Percentiles rank a stretch among this genome's conserved stretches.
Evolutionary conservation across 441 rosid species (phyloP).

Genomic region (Brassica hybrid): DNA sequence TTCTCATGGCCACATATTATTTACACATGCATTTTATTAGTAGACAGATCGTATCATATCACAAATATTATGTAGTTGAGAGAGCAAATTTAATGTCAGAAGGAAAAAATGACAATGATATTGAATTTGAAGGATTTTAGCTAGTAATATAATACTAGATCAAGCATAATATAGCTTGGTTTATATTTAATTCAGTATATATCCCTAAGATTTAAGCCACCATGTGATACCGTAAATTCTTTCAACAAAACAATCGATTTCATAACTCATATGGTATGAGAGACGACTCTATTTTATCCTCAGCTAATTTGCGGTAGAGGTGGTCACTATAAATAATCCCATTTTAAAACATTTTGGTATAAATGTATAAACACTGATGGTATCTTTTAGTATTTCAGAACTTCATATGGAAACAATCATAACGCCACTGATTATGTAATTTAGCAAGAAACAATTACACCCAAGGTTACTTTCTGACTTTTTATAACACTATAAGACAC

Average conservation of each 20-base stretch:
- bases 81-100: not conserved
- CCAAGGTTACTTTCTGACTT: too few species aligned
- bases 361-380: too few species aligned
- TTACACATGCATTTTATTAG: conserved; percentile 23
- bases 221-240: not conserved
- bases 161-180: too few species aligned
- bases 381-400: too few species aligned
- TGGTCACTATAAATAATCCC: not conserved
- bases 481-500: too few species aligned
- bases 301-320: too few species aligned
- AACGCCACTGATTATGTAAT: not conserved
- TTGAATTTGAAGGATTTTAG: not conserved
- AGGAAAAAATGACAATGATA: not conserved
- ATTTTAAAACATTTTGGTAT: not conserved
- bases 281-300: not conserved
- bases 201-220: not conserved
- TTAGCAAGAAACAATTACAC: not conserved
- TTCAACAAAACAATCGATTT: not conserved
- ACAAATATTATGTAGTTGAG: not conserved
- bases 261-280: not conserved
- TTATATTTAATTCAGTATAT: too few species aligned
- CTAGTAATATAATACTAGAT: not conserved
- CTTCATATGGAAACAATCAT: not conserved
- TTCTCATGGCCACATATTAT: conserved; percentile 30
- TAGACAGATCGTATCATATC: too few species aligned